These are phyloP conservation scores for Stevia rebaudiana DNA, from an alignment of 140 eudicot genomes.

Conservation along the genomic window DNA sequence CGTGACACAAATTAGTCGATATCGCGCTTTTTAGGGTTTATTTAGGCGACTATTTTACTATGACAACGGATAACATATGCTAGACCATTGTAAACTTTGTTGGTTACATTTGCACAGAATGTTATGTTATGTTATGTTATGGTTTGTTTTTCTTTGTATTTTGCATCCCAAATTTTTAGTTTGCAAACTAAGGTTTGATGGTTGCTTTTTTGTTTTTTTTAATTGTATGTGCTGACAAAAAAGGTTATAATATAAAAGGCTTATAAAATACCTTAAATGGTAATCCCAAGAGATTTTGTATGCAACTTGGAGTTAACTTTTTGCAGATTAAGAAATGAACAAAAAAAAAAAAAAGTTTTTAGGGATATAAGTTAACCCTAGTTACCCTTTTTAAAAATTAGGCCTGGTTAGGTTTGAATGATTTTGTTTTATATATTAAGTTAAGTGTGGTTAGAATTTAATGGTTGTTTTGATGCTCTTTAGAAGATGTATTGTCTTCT, in stretches of 20 bases:
- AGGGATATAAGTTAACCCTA: background rate
- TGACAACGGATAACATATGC: slow-evolving; percentile 19
- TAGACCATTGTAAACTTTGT: slow-evolving; percentile 37
- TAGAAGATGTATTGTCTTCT: slow-evolving; percentile 5
- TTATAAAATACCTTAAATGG: slow-evolving; percentile 29
- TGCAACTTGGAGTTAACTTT: slow-evolving; percentile 19
- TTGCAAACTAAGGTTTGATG: slow-evolving; percentile 36
- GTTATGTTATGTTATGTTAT: slow-evolving; percentile 25
- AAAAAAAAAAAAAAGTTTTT: slow-evolving; percentile 1
- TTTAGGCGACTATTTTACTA: slow-evolving; percentile 28
- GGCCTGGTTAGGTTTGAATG: slow-evolving; percentile 13
- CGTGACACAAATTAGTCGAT: slow-evolving; percentile 34
- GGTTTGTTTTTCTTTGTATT: slow-evolving; percentile 31
- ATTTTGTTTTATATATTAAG: slow-evolving; percentile 8
- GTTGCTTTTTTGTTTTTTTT: slow-evolving; percentile 8
- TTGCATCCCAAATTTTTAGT: slow-evolving; percentile 27
- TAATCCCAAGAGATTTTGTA: slow-evolving; percentile 29
- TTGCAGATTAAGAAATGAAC: slow-evolving; percentile 10
- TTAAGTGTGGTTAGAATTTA: slow-evolving; percentile 12
- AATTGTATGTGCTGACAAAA: slow-evolving; percentile 44
- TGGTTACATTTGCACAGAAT: slow-evolving; percentile 28
- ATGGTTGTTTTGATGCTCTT: slow-evolving; percentile 10
- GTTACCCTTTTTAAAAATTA: background rate
- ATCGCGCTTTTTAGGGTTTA: slow-evolving; percentile 16
- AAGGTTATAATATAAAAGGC: slow-evolving; percentile 40